phyloP scores from a whole-genome alignment of 495 filamentous ascomycete genomes.

The Beverwykella pulmonaria region DNA sequence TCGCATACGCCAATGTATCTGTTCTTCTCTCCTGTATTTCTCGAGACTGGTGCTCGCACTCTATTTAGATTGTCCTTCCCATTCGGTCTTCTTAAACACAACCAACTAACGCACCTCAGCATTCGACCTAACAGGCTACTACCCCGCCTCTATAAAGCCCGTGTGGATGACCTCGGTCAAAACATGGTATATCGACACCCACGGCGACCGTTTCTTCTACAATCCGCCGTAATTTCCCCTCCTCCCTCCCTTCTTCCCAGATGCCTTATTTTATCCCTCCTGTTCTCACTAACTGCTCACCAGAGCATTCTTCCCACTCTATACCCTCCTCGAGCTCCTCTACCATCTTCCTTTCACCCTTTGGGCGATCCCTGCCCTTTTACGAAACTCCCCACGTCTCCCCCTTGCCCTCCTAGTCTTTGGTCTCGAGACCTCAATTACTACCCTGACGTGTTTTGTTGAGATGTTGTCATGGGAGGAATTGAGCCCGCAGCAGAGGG shows the following conservation, averaged over 20 bases:
- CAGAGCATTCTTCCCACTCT: conserved; percentile 68
- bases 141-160: conserved; percentile 59
- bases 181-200: conserved; percentile 65
- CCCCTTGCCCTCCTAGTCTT: conserved; percentile 72
- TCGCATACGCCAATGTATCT: too few relatives aligned
- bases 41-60: too few relatives aligned
- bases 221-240: conserved; percentile 51
- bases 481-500: conserved; percentile 50
- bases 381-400: conserved; percentile 55
- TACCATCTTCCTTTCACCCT: conserved; percentile 70
- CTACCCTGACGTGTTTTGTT: conserved; percentile 69
- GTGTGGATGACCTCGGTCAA: conserved; percentile 56
- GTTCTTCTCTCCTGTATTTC: too few relatives aligned
- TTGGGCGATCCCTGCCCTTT: conserved; percentile 61
- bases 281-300: background rate
- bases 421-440: conserved; percentile 68
- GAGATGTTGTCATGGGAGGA: conserved; percentile 52
- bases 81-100: too few relatives aligned
- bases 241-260: background rate
- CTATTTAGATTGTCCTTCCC: too few relatives aligned
- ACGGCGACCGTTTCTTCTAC: conserved; percentile 76
- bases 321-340: conserved; percentile 67
- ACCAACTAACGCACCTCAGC: conserved; percentile 46
- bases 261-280: background rate
- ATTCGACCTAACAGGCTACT: conserved; percentile 63